phyloP scores from a whole-genome alignment of 306 rosid species.

The Dryas octopetala region DNA sequence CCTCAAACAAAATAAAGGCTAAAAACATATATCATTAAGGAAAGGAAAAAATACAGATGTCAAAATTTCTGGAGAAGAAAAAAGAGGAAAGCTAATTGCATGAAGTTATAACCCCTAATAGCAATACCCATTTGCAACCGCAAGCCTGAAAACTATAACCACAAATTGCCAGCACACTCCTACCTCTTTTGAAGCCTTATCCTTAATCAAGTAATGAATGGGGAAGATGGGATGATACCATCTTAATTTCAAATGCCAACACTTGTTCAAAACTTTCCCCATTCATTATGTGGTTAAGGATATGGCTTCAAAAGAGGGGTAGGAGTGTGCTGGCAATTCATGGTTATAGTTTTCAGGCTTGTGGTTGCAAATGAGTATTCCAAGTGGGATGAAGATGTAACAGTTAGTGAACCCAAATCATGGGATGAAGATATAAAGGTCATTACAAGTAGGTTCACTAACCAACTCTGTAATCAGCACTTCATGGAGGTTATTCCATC shows the following conservation, averaged over 20 bases:
- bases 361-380: neutral
- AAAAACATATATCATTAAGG: neutral
- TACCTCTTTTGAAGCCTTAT: neutral
- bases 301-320: neutral
- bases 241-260: too few species aligned
- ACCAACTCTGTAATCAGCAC: neutral
- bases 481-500: neutral
- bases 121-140: neutral
- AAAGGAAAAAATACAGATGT: neutral
- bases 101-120: neutral
- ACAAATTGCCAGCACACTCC: neutral
- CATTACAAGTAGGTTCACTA: too few species aligned
- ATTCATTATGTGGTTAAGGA: neutral
- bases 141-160: neutral
- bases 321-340: neutral
- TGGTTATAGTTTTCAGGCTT: neutral
- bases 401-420: too few species aligned
- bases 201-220: neutral
- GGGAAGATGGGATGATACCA: neutral
- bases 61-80: neutral
- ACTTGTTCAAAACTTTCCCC: neutral
- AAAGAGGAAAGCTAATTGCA: neutral
- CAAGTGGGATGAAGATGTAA: too few species aligned
- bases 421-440: neutral
- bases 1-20: neutral